Conservation (phyloP, 371 early-diverging fungal genomes). For the Rhizopus microsporus region DNA sequence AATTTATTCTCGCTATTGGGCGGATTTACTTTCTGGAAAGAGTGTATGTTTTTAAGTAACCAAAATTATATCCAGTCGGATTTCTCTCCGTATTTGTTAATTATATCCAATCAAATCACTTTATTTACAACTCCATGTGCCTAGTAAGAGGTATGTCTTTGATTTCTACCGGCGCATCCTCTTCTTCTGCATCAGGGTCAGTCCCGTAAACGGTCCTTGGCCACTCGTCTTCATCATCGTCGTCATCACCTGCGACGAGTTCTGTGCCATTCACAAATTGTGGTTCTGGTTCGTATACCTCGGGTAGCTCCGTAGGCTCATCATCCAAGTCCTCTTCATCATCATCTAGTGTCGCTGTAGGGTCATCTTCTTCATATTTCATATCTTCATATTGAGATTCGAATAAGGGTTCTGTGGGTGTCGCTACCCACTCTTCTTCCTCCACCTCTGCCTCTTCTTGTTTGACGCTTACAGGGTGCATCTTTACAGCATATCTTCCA, state of each 20-base stretch:
- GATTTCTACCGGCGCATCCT: slow-evolving; percentile 1
- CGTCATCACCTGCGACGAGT: slow-evolving; percentile 17
- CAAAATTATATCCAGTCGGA: no score
- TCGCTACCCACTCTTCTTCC: background rate
- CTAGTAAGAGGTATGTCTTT: slow-evolving; percentile 18
- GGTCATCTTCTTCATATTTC: slow-evolving; percentile 4
- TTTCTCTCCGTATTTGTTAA: no score
- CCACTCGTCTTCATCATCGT: slow-evolving; percentile 30
- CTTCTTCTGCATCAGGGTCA: slow-evolving; percentile 22
- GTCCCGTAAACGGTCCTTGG: slow-evolving; percentile 22
- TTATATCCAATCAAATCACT: no score
- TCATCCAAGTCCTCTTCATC: slow-evolving; percentile 5
- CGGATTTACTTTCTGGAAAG: no score
- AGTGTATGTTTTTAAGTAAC: no score
- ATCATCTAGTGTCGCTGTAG: background rate
- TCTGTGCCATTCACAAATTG: slow-evolving; percentile 25
- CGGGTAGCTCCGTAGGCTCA: slow-evolving; percentile 21
- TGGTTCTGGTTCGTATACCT: slow-evolving; percentile 17
- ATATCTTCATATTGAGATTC: background rate
- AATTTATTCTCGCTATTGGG: no score
- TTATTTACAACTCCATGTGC: slow-evolving; percentile 1
- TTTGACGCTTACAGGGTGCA: background rate
- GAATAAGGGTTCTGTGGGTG: background rate
- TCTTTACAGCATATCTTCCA: background rate
- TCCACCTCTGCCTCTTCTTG: slow-evolving; percentile 6